These are phyloP conservation scores for Candida sphagnicola DNA, from an alignment of 805 yeast species.

Conservation along the genomic window DNA sequence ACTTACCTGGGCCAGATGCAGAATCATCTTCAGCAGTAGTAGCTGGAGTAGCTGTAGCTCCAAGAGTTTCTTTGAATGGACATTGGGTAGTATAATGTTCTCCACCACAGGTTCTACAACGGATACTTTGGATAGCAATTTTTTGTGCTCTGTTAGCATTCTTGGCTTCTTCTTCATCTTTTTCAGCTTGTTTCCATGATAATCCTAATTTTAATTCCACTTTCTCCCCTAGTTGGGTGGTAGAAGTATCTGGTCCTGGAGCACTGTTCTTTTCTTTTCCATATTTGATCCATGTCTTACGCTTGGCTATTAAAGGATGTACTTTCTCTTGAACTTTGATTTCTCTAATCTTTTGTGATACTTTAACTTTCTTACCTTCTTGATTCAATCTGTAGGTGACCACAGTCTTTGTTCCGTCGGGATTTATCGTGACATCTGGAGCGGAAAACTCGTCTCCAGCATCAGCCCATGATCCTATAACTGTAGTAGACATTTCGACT, in stretches of 20 bases:
- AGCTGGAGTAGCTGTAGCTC: slow-evolving; percentile 38
- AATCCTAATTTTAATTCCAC: slow-evolving; percentile 72
- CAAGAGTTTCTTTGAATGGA: slow-evolving; percentile 88
- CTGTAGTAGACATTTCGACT: slow-evolving; percentile 25
- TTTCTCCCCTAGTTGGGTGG: slow-evolving; percentile 86
- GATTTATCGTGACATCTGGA: slow-evolving; percentile 70
- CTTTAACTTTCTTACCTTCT: slow-evolving; percentile 79
- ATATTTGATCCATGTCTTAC: slow-evolving; percentile 84
- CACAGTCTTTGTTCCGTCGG: slow-evolving; percentile 88
- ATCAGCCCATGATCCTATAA: slow-evolving; percentile 63
- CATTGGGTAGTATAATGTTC: slow-evolving; percentile 91
- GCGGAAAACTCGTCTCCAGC: slow-evolving; percentile 69
- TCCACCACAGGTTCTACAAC: slow-evolving; percentile 92
- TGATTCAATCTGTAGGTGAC: slow-evolving; percentile 70
- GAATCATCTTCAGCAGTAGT: slow-evolving; percentile 19
- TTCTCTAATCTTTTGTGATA: slow-evolving; percentile 81
- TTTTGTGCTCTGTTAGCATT: slow-evolving; percentile 40
- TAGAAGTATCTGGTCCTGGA: slow-evolving; percentile 83
- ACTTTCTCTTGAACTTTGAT: slow-evolving; percentile 76
- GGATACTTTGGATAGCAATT: slow-evolving; percentile 41
- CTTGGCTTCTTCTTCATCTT: slow-evolving; percentile 60
- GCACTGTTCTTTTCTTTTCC: slow-evolving; percentile 72
- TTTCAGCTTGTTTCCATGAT: slow-evolving; percentile 73
- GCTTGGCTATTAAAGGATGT: slow-evolving; percentile 79
- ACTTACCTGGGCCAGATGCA: slow-evolving; percentile 27